A percentile compares a stretch with the other conserved stretches of the same genome.
Evolutionary conservation across 2,329 filamentous ascomycete genomes (phyloP).

Genomic region (Arachnomyces sp.): DNA sequence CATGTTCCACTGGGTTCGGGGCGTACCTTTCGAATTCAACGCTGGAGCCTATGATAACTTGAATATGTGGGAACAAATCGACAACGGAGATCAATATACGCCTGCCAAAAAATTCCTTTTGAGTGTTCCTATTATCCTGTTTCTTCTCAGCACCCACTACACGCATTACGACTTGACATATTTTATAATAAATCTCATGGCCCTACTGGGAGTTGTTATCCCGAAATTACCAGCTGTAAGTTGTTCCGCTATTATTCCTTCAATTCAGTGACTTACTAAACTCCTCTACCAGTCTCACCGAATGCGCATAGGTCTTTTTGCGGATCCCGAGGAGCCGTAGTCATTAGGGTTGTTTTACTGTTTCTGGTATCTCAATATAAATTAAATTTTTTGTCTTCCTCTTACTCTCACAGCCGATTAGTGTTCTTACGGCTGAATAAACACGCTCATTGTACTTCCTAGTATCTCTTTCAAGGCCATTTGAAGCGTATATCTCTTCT

Average conservation of each 20-base stretch:
- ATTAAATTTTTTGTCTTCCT: no score
- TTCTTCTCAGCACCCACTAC: slow-evolving; percentile 95
- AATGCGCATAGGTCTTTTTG: slow-evolving; percentile 69
- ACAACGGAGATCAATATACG: slow-evolving; percentile 97
- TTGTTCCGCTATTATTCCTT: slow-evolving; percentile 18
- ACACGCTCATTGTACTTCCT: no score
- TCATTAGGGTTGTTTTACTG: no score
- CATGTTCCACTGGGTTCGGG: slow-evolving; percentile 99
- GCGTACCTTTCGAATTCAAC: slow-evolving; percentile 98
- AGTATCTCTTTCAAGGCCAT: no score
- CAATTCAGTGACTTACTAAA: slow-evolving; percentile 25
- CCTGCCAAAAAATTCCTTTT: slow-evolving; percentile 97
- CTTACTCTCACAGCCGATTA: no score
- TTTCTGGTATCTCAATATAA: no score
- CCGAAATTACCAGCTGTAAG: slow-evolving; percentile 92
- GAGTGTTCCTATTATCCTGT: slow-evolving; percentile 86
- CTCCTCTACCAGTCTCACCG: slow-evolving; percentile 60
- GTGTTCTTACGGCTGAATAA: no score
- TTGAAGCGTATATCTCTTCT: no score
- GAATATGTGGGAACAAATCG: slow-evolving; percentile 99
- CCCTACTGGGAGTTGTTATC: slow-evolving; percentile 85
- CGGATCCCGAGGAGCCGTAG: slow-evolving; percentile 56
- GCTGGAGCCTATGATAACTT: slow-evolving; percentile 97
- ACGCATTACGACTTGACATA: slow-evolving; percentile 96
- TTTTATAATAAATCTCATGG: slow-evolving; percentile 94